Evolutionary conservation across 345 rosid genomes (phyloP).

Genomic region (Iberis pinnata): DNA sequence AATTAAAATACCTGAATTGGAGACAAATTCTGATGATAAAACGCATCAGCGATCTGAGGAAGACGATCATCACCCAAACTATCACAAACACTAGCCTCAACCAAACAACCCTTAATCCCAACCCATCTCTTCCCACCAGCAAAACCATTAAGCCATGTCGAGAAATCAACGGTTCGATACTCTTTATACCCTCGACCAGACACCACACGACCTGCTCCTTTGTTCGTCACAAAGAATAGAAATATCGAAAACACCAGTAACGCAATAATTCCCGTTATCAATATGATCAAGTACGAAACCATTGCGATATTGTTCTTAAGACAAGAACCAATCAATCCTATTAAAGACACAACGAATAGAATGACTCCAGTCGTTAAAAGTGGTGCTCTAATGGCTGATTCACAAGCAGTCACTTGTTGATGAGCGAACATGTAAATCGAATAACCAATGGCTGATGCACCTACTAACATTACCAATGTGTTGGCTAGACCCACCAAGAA

Average conservation of each 20-base stretch:
- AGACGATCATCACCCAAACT: conserved; percentile 23
- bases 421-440: conserved; percentile 30
- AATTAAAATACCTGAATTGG: conserved; percentile 27
- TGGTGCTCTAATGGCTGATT: conserved; percentile 23
- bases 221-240: conserved; percentile 33
- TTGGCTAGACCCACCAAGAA: conserved; percentile 33
- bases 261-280: conserved; percentile 21
- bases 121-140: conserved; percentile 33
- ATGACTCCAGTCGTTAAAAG: conserved; percentile 25
- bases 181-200: conserved; percentile 33
- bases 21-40: conserved; percentile 31
- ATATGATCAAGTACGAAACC: conserved; percentile 23
- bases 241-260: conserved; percentile 25
- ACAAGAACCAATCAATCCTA: conserved; percentile 32
- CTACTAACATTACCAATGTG: conserved; percentile 27
- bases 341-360: conserved; percentile 23
- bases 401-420: conserved; percentile 27
- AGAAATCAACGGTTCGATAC: conserved; percentile 28
- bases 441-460: conserved; percentile 29
- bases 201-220: conserved; percentile 31
- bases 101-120: conserved; percentile 31
- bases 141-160: conserved; percentile 29
- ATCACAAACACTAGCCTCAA: conserved; percentile 29
- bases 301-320: conserved; percentile 25
- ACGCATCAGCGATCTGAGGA: conserved; percentile 32